Conservation (phyloP, 75 land plant genomes). For the Cupressus sempervirens region DNA sequence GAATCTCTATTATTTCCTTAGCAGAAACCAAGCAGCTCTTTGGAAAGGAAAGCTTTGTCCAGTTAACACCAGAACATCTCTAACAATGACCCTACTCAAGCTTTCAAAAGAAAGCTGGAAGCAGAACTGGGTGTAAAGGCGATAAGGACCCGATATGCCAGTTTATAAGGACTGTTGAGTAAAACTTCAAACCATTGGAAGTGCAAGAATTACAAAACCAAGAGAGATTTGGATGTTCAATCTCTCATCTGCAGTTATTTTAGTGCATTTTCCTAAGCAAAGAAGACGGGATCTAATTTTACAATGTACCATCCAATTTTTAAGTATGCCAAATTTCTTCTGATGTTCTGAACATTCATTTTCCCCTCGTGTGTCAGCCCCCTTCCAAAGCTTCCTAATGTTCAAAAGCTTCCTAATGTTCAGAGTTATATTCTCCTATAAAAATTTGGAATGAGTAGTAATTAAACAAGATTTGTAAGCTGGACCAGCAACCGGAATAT, state of each 20-base stretch:
- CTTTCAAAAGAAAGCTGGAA: background rate
- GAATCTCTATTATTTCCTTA: background rate
- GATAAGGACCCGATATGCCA: background rate
- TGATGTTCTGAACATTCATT: background rate
- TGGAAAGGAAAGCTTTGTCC: background rate
- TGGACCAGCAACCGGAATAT: background rate
- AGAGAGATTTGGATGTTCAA: background rate
- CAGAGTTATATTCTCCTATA: background rate
- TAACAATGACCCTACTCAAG: background rate
- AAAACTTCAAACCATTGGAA: background rate
- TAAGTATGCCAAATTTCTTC: background rate
- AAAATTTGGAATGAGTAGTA: background rate
- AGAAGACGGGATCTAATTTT: background rate
- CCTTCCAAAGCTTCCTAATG: background rate
- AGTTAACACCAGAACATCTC: background rate
- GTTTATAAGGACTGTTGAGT: background rate
- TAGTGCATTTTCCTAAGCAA: background rate
- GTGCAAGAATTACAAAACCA: background rate
- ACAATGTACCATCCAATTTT: background rate
- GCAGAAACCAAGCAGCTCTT: background rate
- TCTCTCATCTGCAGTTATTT: background rate
- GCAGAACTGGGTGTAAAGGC: background rate
- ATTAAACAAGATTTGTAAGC: background rate
- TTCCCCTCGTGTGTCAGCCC: background rate
- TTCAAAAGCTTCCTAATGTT: too few species aligned